Base-by-base conservation (phyloP, 805 yeast species). In the Ogataea pignaliae region DNA sequence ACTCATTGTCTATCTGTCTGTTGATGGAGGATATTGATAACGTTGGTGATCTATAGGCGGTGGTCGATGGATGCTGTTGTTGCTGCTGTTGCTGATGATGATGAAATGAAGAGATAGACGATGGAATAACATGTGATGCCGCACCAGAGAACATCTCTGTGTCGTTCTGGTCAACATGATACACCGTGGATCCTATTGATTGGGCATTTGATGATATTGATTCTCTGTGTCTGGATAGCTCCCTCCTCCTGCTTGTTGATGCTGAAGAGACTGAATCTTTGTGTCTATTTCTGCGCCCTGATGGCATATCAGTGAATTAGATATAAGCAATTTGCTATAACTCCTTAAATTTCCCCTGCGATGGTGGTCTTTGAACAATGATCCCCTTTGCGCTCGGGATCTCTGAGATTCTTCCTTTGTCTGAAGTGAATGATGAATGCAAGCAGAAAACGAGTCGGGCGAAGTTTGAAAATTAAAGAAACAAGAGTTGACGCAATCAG, bases 121-220 rank as follows among this genome's bases (percentile, higher is more conserved):
- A 80, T 2, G 95, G 95, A 36, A 85, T 78, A 37, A 80, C 76
- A 51, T 83, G 88, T 2, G 85, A 76, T 1, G 85, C 84, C 1
- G 85, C 90, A 41, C 95, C 95, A 3, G 87, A 79, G 60, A 75
- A 85, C 69, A 83, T 79, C 60, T 85, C 95, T 15, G 78, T 72
- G 54, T 68, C 78, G 59, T 83, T 83, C 39, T 79, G 87, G 42
- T 83, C 86, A 21, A 64, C 52, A 44, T 57, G 60, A 12, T 45
- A 48, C 13, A 36, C 42, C 12, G 50, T 31, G 3, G 48, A 34
- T 30, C 33, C 12, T 34, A 44, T 10, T 11, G 53, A 46, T 32
- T 40, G 28, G 9, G 50, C 56, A 34, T 36, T 40, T 1, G 67
- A 62, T 9, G 55, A 50, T 30, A 55, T 49, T 1, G 68, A 60